Base-by-base conservation (phyloP, 495 filamentous ascomycete species). In the Aspergillus bertholletiae region DNA sequence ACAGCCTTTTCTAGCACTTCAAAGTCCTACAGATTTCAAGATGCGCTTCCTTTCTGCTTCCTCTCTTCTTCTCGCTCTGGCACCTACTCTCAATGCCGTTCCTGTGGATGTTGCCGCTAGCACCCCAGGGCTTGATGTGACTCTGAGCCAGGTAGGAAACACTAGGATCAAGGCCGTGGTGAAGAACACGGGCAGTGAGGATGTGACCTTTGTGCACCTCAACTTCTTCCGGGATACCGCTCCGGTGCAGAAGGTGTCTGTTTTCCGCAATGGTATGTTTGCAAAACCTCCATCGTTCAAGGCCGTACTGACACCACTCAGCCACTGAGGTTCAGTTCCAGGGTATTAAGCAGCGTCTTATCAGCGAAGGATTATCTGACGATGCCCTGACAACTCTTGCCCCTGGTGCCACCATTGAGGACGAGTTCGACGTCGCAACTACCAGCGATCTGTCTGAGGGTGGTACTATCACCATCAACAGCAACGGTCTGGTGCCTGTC, bases 171-270 rank as follows among this genome's bases (percentile, higher is more conserved):
- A 84, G 65, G 81, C 83, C 5, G 73, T 75, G 22, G 75, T 88
- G 48, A 84, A 77, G 48, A 87, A 88, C 70, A 78, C 69, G 37
- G 85, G 83, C 27, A 64, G 66, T 24, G 67, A 73, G 41, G 69
- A 74, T 43, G 64, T 88, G 26, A 83, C 80, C 54, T 67, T 87
- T 41, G 73, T 88, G 53, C 84, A 81, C 62, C 74, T 80, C 26
- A 85, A 85, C 47, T 84, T 83, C 52, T 80, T 88, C 69, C 67
- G 82, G 18, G 83, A 86, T 51, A 63, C 63, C 24, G 70, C 72
- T 7, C 75, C 83, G 0, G 80, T 86, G 6, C 75, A 87, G 72
- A 87, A 87, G 74, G 76, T 85, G 30, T 61, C 63, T 15, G 70
- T 87, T 39, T 84, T 70, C 65, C 71, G 76, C 49, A 69, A 77